phyloP scores from a whole-genome alignment of 805 yeast genomes.

The Limtongia smithiae region DNA sequence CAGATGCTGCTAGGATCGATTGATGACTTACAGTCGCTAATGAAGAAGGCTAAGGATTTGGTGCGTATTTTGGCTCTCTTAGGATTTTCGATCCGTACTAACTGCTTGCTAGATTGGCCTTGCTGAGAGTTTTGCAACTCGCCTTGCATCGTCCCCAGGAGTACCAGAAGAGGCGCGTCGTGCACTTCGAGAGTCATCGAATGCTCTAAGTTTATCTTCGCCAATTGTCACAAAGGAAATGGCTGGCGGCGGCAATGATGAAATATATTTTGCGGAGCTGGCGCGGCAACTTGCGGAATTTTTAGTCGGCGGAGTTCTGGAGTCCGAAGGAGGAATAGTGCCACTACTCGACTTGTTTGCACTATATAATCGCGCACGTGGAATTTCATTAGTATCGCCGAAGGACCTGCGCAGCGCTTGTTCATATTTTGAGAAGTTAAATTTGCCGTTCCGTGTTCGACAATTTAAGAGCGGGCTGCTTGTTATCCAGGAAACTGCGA shows the following conservation, averaged over 20 bases:
- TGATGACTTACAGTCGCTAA: conserved; percentile 69
- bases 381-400: conserved; percentile 65
- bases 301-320: conserved; percentile 46
- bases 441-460: conserved; percentile 52
- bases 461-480: conserved; percentile 41
- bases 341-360: conserved; percentile 61
- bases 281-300: conserved; percentile 78
- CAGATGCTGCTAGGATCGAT: conserved; percentile 61
- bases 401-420: conserved; percentile 62
- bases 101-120: conserved; percentile 37
- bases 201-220: conserved; percentile 36
- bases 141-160: conserved; percentile 33
- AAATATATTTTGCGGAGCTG: conserved; percentile 49
- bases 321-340: conserved; percentile 54
- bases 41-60: conserved; percentile 72
- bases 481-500: conserved; percentile 41
- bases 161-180: conserved; percentile 39
- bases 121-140: conserved; percentile 40
- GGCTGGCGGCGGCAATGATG: conserved; percentile 36
- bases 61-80: no score
- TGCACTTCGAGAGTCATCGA: conserved; percentile 37
- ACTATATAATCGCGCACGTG: conserved; percentile 59
- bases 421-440: conserved; percentile 50
- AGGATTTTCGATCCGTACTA: no score
- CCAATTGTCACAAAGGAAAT: conserved; percentile 37